Conservation (phyloP, 2,329 filamentous ascomycete species). For the Xylaria sp. region DNA sequence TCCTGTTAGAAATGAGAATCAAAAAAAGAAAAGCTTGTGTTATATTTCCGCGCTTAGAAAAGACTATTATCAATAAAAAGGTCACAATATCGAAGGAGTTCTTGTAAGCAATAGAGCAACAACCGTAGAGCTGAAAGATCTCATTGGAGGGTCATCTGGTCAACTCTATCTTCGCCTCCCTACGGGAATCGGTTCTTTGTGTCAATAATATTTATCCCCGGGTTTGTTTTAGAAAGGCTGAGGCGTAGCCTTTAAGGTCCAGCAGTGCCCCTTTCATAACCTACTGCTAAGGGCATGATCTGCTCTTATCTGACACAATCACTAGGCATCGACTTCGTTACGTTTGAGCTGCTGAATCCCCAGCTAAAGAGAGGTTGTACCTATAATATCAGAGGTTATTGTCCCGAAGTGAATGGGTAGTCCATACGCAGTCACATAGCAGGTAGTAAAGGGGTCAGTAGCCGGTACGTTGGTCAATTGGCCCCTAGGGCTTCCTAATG, state of each 20-base stretch:
- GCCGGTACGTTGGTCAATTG: too few relatives aligned
- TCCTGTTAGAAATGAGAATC: too few relatives aligned
- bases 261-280: background rate
- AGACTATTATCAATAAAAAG: background rate
- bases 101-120: background rate
- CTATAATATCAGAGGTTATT: too few relatives aligned
- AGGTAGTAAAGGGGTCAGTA: too few relatives aligned
- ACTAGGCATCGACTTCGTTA: background rate
- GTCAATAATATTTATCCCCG: background rate
- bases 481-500: too few relatives aligned
- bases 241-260: conserved; percentile 3
- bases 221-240: conserved; percentile 1
- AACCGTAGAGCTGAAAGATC: background rate
- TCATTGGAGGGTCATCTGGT: background rate
- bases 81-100: background rate
- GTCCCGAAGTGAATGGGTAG: too few relatives aligned
- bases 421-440: too few relatives aligned
- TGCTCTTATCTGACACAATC: conserved; percentile 13
- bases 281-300: conserved; percentile 6
- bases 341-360: conserved; percentile 16
- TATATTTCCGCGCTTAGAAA: too few relatives aligned
- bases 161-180: background rate
- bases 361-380: conserved; percentile 22
- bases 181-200: conserved; percentile 15
- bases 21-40: too few relatives aligned